Conservation (phyloP, 2,329 filamentous ascomycete species). For the Mycosphaerella arachidis region DNA sequence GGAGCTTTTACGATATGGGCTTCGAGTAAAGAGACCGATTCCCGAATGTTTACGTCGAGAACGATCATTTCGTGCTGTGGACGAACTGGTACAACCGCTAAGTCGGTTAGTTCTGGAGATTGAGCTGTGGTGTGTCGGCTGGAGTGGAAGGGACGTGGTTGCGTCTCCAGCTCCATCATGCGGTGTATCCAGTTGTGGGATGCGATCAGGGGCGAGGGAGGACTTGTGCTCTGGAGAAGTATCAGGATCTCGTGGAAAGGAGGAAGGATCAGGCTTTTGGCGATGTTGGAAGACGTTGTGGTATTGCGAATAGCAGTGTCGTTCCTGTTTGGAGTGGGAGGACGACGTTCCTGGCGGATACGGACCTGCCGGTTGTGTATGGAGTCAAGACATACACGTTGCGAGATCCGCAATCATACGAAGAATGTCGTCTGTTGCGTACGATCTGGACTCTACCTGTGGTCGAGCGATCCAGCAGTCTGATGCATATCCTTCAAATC, state of each 20-base stretch:
- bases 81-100: conserved; percentile 55
- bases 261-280: conserved; percentile 13
- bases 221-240: conserved; percentile 45
- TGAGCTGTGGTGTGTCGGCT: conserved; percentile 46
- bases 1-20: conserved; percentile 55
- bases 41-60: conserved; percentile 47
- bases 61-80: conserved; percentile 55
- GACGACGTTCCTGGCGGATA: conserved; percentile 16
- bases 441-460: no score
- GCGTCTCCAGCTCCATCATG: conserved; percentile 59
- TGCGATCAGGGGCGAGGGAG: conserved; percentile 43
- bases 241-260: conserved; percentile 12
- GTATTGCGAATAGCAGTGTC: conserved; percentile 12
- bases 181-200: conserved; percentile 57
- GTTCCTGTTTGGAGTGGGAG: conserved; percentile 10
- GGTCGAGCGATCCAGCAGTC: no score
- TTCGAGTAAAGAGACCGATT: conserved; percentile 45
- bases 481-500: no score
- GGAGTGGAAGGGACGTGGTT: conserved; percentile 43
- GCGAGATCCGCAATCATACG: neutral
- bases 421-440: no score
- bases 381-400: neutral
- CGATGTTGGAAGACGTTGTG: conserved; percentile 16
- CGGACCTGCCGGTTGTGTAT: conserved; percentile 11
- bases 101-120: conserved; percentile 55